Percentiles rank a stretch among this genome's conserved stretches.
Evolutionary conservation across 148 eudicot genomes (phyloP).

Genomic region (Diospyros kaki): DNA sequence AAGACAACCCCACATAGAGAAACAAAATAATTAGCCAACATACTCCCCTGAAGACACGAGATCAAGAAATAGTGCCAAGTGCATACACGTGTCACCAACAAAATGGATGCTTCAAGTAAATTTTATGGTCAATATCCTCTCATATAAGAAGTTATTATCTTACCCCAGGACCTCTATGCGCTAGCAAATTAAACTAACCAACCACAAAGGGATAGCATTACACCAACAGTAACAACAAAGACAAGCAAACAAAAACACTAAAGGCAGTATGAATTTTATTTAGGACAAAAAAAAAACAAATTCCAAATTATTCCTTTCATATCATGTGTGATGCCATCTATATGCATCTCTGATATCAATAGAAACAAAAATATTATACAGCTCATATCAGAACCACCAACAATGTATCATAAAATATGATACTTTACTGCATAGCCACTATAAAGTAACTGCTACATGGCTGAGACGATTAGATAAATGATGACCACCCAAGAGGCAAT

Average conservation of each 20-base stretch:
- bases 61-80: neutral
- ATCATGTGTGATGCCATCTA: neutral
- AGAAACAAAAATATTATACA: neutral
- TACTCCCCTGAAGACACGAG: neutral
- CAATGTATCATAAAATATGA: neutral
- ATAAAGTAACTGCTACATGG: too few species aligned
- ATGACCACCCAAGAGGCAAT: neutral
- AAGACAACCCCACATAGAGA: conserved; percentile 1
- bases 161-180: neutral
- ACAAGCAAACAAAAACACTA: neutral
- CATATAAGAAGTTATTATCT: neutral
- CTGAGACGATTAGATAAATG: too few species aligned
- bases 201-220: neutral
- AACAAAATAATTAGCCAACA: neutral
- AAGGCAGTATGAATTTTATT: neutral
- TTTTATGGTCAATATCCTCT: neutral
- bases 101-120: neutral
- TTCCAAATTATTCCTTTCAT: neutral
- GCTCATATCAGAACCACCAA: neutral
- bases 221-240: neutral
- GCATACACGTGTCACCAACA: neutral
- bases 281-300: neutral
- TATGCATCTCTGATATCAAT: neutral
- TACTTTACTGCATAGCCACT: neutral
- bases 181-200: neutral